Evolutionary conservation across 2,329 filamentous ascomycete genomes (phyloP).

Genomic region (Sodiomyces alkalinus): DNA sequence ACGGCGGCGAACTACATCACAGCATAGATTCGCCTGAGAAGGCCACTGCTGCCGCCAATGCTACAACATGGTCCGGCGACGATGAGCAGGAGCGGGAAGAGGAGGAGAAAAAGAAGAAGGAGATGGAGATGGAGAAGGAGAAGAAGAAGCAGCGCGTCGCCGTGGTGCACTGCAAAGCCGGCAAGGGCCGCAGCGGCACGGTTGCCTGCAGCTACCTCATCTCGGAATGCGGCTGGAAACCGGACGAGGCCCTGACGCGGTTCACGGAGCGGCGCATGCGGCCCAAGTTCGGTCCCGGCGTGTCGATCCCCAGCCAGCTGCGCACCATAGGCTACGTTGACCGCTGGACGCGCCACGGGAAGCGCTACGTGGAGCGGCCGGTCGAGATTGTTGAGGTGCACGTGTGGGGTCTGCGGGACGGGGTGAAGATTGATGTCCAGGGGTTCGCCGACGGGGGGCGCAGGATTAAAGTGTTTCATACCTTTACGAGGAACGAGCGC

Average conservation of each 20-base stretch:
- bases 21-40: slow-evolving; percentile 6
- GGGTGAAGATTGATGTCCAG: slow-evolving; percentile 75
- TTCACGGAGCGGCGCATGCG: slow-evolving; percentile 79
- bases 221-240: slow-evolving; percentile 55
- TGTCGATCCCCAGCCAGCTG: slow-evolving; percentile 86
- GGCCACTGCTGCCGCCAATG: slow-evolving; percentile 4
- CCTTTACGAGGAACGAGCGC: slow-evolving; percentile 60
- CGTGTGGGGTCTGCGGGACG: slow-evolving; percentile 74
- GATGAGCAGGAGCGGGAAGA: too few species aligned
- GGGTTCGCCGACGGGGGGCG: slow-evolving; percentile 83
- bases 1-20: slow-evolving; percentile 28
- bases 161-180: slow-evolving; percentile 94
- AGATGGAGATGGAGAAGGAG: slow-evolving; percentile 15
- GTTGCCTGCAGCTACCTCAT: slow-evolving; percentile 82
- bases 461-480: slow-evolving; percentile 69
- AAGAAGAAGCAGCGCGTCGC: slow-evolving; percentile 44
- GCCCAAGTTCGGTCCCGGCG: slow-evolving; percentile 71
- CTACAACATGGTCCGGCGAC: too few species aligned
- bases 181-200: slow-evolving; percentile 85
- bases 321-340: slow-evolving; percentile 83
- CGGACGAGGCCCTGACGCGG: slow-evolving; percentile 34
- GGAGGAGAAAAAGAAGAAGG: slow-evolving; percentile 5
- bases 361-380: slow-evolving; percentile 67
- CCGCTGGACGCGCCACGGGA: slow-evolving; percentile 60
- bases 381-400: slow-evolving; percentile 83